These are phyloP conservation scores for Panaeolus cyanescens DNA, from an alignment of 768 basidiomycete genomes.

Conservation along the genomic window DNA sequence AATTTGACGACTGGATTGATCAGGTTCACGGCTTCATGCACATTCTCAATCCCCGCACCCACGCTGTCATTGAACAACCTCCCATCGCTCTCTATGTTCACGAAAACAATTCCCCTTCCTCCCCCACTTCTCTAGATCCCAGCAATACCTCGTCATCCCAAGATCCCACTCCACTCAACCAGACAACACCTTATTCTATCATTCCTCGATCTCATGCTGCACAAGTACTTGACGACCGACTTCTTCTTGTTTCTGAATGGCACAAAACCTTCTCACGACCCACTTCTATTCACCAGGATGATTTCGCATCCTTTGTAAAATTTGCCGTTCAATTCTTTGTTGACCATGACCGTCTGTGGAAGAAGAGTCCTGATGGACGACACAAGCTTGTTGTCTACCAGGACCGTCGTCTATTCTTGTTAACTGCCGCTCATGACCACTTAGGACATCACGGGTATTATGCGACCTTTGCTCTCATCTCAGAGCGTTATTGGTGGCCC, in stretches of 20 bases:
- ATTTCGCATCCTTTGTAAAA: neutral
- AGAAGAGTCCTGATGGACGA: conserved; percentile 13
- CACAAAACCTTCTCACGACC: neutral
- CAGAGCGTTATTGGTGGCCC: conserved; percentile 35
- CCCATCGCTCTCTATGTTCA: neutral
- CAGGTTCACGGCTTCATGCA: conserved; percentile 15
- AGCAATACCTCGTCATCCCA: too few species aligned
- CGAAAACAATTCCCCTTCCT: neutral
- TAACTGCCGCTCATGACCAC: conserved; percentile 16
- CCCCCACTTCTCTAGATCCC: neutral
- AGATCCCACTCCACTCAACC: neutral
- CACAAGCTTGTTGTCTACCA: conserved; percentile 21
- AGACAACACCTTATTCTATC: neutral
- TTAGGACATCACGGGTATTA: conserved; percentile 28
- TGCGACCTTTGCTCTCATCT: conserved; percentile 5
- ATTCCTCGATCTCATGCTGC: neutral
- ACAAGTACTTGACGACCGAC: neutral
- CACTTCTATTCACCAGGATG: neutral
- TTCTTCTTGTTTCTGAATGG: conserved; percentile 3
- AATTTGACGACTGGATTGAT: conserved; percentile 20
- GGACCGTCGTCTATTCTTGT: conserved; percentile 9
- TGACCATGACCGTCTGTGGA: conserved; percentile 15
- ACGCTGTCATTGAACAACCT: neutral
- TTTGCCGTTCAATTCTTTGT: conserved; percentile 23
- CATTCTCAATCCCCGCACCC: conserved; percentile 8